A percentile compares a stretch with the other conserved stretches of the same genome.
These are phyloP conservation scores for Escovopsis sp. DNA, from an alignment of 2,329 filamentous ascomycete species.

Conservation along the genomic window DNA sequence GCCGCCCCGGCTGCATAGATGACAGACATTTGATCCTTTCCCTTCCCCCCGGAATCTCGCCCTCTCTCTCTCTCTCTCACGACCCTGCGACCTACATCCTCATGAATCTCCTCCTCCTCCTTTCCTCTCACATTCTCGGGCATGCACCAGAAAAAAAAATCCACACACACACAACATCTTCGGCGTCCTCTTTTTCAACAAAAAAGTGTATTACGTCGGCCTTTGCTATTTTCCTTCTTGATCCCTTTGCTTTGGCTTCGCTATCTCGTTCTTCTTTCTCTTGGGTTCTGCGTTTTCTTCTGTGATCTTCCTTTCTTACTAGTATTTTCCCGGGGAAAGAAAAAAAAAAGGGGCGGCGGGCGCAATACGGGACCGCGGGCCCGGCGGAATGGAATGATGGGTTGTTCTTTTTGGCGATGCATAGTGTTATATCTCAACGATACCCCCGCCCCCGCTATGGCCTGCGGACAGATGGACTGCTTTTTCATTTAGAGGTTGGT, in stretches of 20 bases:
- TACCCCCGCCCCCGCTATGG: slow-evolving; percentile 15
- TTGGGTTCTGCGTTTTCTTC: neutral
- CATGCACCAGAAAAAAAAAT: too few species aligned
- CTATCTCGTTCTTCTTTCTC: too few species aligned
- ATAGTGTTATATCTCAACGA: slow-evolving; percentile 25
- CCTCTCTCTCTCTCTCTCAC: too few species aligned
- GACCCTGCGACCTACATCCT: too few species aligned
- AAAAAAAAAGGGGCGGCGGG: neutral
- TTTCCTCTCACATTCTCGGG: too few species aligned
- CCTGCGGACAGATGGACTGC: slow-evolving; percentile 8
- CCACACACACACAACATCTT: too few species aligned
- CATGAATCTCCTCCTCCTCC: too few species aligned
- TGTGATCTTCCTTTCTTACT: slow-evolving; percentile 7
- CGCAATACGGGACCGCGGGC: neutral
- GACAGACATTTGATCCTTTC: too few species aligned
- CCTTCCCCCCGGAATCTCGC: too few species aligned
- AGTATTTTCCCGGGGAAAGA: too few species aligned
- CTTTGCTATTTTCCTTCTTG: slow-evolving; percentile 1
- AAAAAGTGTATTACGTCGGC: slow-evolving; percentile 22
- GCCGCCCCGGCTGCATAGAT: slow-evolving; percentile 4
- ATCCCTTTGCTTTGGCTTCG: too few species aligned
- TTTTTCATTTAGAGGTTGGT: too few species aligned
- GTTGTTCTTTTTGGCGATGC: slow-evolving; percentile 13
- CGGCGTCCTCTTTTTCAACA: slow-evolving; percentile 26
- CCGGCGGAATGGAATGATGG: neutral